These are phyloP conservation scores for Meripilus lineatus DNA, from an alignment of 1,284 basidiomycete genomes.

Conservation along the genomic window DNA sequence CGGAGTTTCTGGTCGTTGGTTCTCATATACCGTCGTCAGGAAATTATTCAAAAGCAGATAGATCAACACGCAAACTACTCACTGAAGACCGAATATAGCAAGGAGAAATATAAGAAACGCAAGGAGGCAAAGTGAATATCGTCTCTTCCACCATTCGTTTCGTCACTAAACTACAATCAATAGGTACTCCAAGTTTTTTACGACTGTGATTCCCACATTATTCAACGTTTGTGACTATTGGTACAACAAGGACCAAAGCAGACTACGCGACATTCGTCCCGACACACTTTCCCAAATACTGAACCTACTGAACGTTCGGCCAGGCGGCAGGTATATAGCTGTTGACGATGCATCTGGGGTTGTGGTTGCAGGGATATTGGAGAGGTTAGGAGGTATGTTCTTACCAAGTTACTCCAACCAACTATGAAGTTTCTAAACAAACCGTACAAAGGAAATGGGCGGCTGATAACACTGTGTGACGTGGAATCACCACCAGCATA, in stretches of 20 bases:
- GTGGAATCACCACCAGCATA: slow-evolving; percentile 92
- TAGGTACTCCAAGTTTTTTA: slow-evolving; percentile 87
- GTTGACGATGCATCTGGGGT: slow-evolving; percentile 93
- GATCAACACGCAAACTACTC: slow-evolving; percentile 86
- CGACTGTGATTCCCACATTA: slow-evolving; percentile 83
- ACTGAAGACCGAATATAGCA: slow-evolving; percentile 93
- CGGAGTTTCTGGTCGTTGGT: background rate
- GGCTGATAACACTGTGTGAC: slow-evolving; percentile 83
- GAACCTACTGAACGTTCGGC: slow-evolving; percentile 77
- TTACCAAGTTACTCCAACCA: background rate
- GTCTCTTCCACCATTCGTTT: background rate
- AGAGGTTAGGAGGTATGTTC: slow-evolving; percentile 76
- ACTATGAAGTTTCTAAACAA: background rate
- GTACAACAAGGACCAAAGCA: slow-evolving; percentile 76
- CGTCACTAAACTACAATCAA: slow-evolving; percentile 6
- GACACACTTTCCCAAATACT: slow-evolving; percentile 91
- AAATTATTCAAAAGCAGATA: slow-evolving; percentile 91
- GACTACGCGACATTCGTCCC: slow-evolving; percentile 81
- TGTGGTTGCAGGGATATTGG: slow-evolving; percentile 81
- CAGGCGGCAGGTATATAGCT: slow-evolving; percentile 84
- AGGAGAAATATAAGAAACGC: slow-evolving; percentile 93
- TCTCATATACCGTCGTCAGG: slow-evolving; percentile 46
- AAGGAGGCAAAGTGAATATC: slow-evolving; percentile 86
- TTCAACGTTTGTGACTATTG: slow-evolving; percentile 90
- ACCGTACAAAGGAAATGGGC: slow-evolving; percentile 58